These are phyloP conservation scores for Clathrospora elynae DNA, from an alignment of 2,329 filamentous ascomycete species.

Conservation along the genomic window DNA sequence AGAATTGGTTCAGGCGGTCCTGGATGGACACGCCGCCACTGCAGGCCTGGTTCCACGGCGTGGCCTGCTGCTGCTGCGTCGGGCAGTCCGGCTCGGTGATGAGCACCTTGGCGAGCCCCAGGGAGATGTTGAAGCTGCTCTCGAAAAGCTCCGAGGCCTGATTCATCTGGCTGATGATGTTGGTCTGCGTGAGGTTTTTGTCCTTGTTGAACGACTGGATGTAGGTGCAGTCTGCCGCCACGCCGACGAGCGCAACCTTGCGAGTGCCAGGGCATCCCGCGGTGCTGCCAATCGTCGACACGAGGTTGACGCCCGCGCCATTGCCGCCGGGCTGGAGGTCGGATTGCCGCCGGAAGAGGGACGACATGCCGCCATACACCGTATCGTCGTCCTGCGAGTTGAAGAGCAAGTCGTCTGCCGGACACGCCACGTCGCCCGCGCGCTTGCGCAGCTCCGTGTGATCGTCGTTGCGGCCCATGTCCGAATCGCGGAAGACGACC, in stretches of 20 bases:
- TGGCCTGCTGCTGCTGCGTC: constrained; percentile 65
- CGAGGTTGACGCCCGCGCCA: constrained; percentile 78
- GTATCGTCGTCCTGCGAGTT: constrained; percentile 76
- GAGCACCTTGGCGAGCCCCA: constrained; percentile 85
- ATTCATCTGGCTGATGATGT: constrained; percentile 85
- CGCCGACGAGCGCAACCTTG: constrained; percentile 87
- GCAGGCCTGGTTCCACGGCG: constrained; percentile 86
- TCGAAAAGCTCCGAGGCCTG: constrained; percentile 87
- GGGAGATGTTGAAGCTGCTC: constrained; percentile 88
- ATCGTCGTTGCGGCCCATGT: constrained; percentile 61
- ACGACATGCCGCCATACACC: constrained; percentile 62
- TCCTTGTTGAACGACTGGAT: constrained; percentile 75
- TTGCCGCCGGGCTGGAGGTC: constrained; percentile 74
- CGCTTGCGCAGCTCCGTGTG: constrained; percentile 69
- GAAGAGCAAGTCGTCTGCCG: constrained; percentile 76
- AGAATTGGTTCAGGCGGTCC: constrained; percentile 84
- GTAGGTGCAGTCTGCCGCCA: constrained; percentile 93
- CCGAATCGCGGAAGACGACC: constrained; percentile 91
- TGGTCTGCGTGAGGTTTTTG: constrained; percentile 67
- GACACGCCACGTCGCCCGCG: constrained; percentile 60
- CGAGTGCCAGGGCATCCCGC: constrained; percentile 87
- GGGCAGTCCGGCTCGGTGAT: constrained; percentile 79
- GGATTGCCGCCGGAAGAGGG: constrained; percentile 70
- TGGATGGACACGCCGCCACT: constrained; percentile 66
- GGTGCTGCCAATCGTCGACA: constrained; percentile 77